Evolutionary conservation across 2,329 filamentous ascomycete species (phyloP), one percentile per base, ranked within the genome.

Genomic region (Cladosporium sp.): DNA sequence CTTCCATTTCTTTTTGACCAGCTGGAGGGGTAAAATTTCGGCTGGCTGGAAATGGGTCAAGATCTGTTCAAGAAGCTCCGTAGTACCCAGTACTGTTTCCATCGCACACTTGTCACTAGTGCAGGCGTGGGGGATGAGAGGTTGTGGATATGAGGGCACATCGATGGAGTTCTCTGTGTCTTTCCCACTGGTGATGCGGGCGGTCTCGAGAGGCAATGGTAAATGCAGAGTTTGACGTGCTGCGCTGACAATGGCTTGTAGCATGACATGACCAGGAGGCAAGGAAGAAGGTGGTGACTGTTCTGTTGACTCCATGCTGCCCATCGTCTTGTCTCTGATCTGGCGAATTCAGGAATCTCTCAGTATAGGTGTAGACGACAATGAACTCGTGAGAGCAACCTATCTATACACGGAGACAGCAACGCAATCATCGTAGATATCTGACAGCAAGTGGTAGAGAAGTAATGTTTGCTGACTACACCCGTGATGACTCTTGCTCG

Each of bases 11-110:
- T 37, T 59, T 55, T 54, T 64, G 12, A 65, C 64, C 11, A 43
- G 58, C 3, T 63, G 62, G 3, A 66, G 54, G 1, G 28, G 39
- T 2, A 67, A 50, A 36, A 70, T 56, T 36, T 66, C 47, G 7
- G 36, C 25, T n/a, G 65, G 63, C 30, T 64, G 58, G 17, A 69
- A 51, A 36, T 51, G 60, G 43, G 20, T 57, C 9, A 69, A 59
- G 3, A 69, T 59, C 19, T 61, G 55, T 22, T 65, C 67, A 5
- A 69, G 60, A 3, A 70, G 59, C 43, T 70, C 68, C 1, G 64
- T 63, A 7, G 61, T 68, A 9, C 56, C 51, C 20, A 69, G 61
- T n/a, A 65, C 61, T 39, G 63, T 62, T 5, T n/a, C 34, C 3
- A 64, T 60, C 5, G 68, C 58, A 55, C 68, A 70, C 3, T 40